Evolutionary conservation across 176 grass and related monocot genomes (phyloP), one percentile per base, ranked within the genome.

Genomic region (Oryza punctata): DNA sequence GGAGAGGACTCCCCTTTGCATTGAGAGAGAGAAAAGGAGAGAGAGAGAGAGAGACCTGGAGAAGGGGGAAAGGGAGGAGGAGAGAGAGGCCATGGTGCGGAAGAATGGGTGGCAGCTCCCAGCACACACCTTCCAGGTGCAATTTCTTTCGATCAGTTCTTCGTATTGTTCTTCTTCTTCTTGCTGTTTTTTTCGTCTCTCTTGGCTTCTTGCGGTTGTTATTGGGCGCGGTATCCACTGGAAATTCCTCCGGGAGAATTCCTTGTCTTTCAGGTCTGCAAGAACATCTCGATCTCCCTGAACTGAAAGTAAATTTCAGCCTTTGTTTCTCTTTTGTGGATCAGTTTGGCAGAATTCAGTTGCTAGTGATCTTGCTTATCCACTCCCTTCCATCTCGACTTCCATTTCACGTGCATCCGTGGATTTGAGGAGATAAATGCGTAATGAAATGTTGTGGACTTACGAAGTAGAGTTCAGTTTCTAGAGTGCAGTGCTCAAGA

Each of bases 71-170:
- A 29, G 72, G 37, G 28, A 63, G 23, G n/a, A 3, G 63, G 28
- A 70, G 5, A 61, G 19, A n/a, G 65, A 28, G 29, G 50, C 37
- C 87, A 94, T 97, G 91, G 91, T 91, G 85, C 82, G 94, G 80
- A 91, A 87, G 77, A 65, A 97, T 85, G 94, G 94, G 40, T 97
- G 94, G 94, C 94, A 97, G 59, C 88, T 92, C 38, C 94, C 94
- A 21, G 88, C 92, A 16, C 92, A 97, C 82, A 94, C 88, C 75
- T 87, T 92, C 81, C 94, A 94, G 89, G 94, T 94, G 76, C 68
- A 54, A 41, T 38, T 44, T 26, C 18, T 29, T 44, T 26, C 13
- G 13, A 73, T 37, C 72, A 2, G 30, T 52, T 25, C 45, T 37
- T 37, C 2, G 3, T 80, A 0, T 65, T 44, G 13, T 59, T 71